These are phyloP conservation scores for Suillus occidentalis DNA, from an alignment of 768 basidiomycete genomes.

Conservation along the genomic window DNA sequence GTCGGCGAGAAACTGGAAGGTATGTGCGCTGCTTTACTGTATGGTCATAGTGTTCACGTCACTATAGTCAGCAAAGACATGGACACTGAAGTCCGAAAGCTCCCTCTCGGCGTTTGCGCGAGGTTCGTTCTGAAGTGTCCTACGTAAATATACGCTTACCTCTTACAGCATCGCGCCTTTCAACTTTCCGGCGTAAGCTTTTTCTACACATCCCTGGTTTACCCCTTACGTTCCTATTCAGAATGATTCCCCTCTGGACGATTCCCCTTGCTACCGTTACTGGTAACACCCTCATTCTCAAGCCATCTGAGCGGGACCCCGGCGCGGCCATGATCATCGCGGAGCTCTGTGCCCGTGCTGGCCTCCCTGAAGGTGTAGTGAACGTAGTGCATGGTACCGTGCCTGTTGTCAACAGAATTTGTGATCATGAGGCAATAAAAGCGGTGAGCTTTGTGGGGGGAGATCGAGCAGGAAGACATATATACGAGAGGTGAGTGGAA, in stretches of 20 bases:
- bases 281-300: slow-evolving; percentile 92
- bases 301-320: slow-evolving; percentile 95
- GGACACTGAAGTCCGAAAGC: slow-evolving; percentile 85
- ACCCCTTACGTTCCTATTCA: slow-evolving; percentile 26
- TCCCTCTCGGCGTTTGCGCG: slow-evolving; percentile 88
- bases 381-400: slow-evolving; percentile 91
- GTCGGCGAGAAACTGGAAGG: slow-evolving; percentile 93
- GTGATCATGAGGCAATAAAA: slow-evolving; percentile 87
- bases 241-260: slow-evolving; percentile 97
- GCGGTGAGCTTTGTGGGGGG: slow-evolving; percentile 98
- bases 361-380: slow-evolving; percentile 83
- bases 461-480: slow-evolving; percentile 89
- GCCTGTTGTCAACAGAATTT: slow-evolving; percentile 90
- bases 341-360: slow-evolving; percentile 87
- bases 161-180: slow-evolving; percentile 72
- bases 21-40: slow-evolving; percentile 31
- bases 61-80: slow-evolving; percentile 85
- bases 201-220: neutral
- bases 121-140: slow-evolving; percentile 35
- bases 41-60: slow-evolving; percentile 17
- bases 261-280: slow-evolving; percentile 87
- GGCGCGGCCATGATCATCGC: slow-evolving; percentile 98
- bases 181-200: slow-evolving; percentile 81
- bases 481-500: slow-evolving; percentile 71
- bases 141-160: slow-evolving; percentile 4